Percentiles rank a stretch among this genome's conserved stretches.
Conservation (phyloP, 1,284 basidiomycete species). For the Cryptococcus hybrid region DNA sequence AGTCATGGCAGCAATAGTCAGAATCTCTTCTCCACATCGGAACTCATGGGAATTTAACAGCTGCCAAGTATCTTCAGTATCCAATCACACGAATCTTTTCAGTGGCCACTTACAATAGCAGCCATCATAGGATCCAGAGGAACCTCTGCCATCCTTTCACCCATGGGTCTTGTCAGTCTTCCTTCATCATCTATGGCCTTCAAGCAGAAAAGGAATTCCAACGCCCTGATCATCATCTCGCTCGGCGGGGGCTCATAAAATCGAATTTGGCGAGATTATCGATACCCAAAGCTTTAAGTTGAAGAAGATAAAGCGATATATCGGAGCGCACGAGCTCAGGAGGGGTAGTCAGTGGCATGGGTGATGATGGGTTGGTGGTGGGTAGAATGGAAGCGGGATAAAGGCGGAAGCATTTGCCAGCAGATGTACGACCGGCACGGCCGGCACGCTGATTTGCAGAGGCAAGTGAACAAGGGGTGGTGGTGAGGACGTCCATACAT, state of each 20-base stretch:
- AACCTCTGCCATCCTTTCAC: conserved; percentile 57
- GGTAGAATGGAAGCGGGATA: conserved; percentile 68
- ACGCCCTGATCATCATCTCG: conserved; percentile 74
- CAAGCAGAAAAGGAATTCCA: conserved; percentile 61
- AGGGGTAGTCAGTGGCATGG: conserved; percentile 62
- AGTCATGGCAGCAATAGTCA: conserved; percentile 95
- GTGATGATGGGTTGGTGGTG: conserved; percentile 51
- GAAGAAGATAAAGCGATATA: conserved; percentile 81
- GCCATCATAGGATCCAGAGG: conserved; percentile 59
- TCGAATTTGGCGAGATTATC: conserved; percentile 85
- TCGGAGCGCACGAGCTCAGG: conserved; percentile 90
- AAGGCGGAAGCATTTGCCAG: conserved; percentile 90
- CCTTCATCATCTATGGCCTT: conserved; percentile 56
- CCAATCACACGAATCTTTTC: neutral
- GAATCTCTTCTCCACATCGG: conserved; percentile 85
- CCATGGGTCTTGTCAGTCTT: conserved; percentile 53
- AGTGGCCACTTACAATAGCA: conserved; percentile 52
- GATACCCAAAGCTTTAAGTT: conserved; percentile 90
- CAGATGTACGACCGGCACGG: conserved; percentile 82
- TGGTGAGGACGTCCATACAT: conserved; percentile 74
- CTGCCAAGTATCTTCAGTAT: conserved; percentile 53
- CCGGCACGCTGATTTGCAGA: conserved; percentile 86
- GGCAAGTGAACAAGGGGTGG: conserved; percentile 75
- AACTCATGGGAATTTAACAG: conserved; percentile 79
- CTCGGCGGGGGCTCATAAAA: conserved; percentile 87